Evolutionary conservation across 1,284 basidiomycete species (phyloP).

Genomic region (Entoloma clypeatum): DNA sequence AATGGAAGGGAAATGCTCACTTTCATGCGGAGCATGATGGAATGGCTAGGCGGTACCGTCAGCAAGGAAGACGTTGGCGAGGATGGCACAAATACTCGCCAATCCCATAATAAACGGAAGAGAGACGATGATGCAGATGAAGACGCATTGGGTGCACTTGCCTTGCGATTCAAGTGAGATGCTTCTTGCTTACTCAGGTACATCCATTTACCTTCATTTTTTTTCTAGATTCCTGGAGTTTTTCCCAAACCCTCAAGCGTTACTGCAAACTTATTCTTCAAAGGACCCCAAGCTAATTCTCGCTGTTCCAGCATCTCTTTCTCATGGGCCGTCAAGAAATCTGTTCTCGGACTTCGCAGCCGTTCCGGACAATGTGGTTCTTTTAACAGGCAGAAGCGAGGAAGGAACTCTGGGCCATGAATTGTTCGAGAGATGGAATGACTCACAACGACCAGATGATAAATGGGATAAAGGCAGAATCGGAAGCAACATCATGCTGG

Average conservation of each 20-base stretch:
- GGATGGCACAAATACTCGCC: conserved; percentile 52
- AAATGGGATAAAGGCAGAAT: conserved; percentile 89
- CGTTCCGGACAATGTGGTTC: conserved; percentile 77
- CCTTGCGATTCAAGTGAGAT: conserved; percentile 68
- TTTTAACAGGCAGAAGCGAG: conserved; percentile 78
- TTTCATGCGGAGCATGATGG: conserved; percentile 96
- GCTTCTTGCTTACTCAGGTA: not conserved
- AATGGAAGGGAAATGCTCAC: conserved; percentile 94
- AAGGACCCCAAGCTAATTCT: conserved; percentile 91
- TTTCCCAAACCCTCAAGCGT: conserved; percentile 77
- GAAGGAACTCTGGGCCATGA: conserved; percentile 76
- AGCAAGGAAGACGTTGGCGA: conserved; percentile 86
- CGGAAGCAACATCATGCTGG: conserved; percentile 78
- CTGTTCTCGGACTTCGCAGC: conserved; percentile 85
- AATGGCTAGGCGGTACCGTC: conserved; percentile 95
- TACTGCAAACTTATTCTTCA: conserved; percentile 80
- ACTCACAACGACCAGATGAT: conserved; percentile 68
- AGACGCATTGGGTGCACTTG: conserved; percentile 72
- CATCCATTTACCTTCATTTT: conserved; percentile 8
- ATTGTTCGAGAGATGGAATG: conserved; percentile 87
- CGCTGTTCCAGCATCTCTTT: conserved; percentile 88
- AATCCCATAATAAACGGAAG: conserved; percentile 55
- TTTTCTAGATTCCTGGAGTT: conserved; percentile 78
- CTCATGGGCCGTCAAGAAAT: conserved; percentile 86
- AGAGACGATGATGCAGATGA: conserved; percentile 68